Conservation (phyloP, 2,329 filamentous ascomycete genomes). For the Arthrocladium fulminans region DNA sequence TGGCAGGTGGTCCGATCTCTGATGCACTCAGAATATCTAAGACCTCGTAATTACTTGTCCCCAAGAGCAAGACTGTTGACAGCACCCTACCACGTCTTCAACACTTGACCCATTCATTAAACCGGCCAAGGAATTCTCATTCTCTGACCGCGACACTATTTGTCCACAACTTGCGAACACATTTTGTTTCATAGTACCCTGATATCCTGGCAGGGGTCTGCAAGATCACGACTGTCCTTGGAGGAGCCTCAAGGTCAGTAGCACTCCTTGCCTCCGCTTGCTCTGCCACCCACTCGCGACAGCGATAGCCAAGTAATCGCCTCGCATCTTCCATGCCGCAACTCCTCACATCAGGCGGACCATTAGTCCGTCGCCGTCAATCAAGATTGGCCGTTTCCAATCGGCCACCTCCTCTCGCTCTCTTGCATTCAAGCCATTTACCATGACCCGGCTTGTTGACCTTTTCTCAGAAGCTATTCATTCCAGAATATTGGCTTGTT, state of each 20-base stretch:
- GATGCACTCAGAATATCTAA: slow-evolving; percentile 12
- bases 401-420: slow-evolving; percentile 15
- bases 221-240: slow-evolving; percentile 48
- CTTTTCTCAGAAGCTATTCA: slow-evolving; percentile 23
- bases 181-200: slow-evolving; percentile 32
- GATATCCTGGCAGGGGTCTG: slow-evolving; percentile 30
- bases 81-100: background rate
- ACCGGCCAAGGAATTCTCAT: slow-evolving; percentile 31
- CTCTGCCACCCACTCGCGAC: slow-evolving; percentile 46
- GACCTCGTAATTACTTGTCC: slow-evolving; percentile 15
- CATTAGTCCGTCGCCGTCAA: background rate
- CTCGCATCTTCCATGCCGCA: slow-evolving; percentile 45
- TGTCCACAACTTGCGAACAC: slow-evolving; percentile 27
- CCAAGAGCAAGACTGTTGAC: slow-evolving; percentile 12
- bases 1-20: slow-evolving; percentile 6
- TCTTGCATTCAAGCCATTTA: slow-evolving; percentile 18
- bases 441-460: slow-evolving; percentile 16
- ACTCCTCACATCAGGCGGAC: slow-evolving; percentile 9
- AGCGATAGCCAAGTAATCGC: slow-evolving; percentile 47
- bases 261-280: too few relatives aligned
- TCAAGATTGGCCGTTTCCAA: slow-evolving; percentile 14
- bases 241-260: too few relatives aligned
- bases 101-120: slow-evolving; percentile 14
- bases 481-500: slow-evolving; percentile 31
- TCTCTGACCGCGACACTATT: slow-evolving; percentile 28